Evolutionary conservation across 176 grass and related monocot genomes (phyloP), one percentile per base, ranked within the genome.

Genomic region (Musa schizocarpa): DNA sequence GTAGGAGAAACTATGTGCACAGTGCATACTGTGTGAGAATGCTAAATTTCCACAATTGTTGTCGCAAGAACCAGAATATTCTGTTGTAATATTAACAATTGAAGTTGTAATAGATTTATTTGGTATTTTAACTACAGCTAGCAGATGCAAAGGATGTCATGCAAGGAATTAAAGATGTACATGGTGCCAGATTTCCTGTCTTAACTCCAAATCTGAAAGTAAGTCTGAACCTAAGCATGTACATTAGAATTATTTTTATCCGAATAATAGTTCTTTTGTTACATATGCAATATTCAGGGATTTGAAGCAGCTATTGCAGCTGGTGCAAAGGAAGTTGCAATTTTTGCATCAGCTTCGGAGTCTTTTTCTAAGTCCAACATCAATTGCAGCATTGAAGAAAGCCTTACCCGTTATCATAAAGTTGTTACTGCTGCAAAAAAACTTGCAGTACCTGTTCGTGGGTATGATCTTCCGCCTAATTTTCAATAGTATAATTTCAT

Each of bases 261-360:
- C 50, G 14, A 48, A 9, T 53, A 71, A 56, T 54, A 13, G 10
- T 9, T 76, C 3, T 17, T 62, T 54, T 0, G 65, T 74, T 74
- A 56, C 17, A 59, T 21, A 69, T 71, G 76, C 67, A 43, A 26
- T 81, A 27, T 81, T 85, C 80, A 93, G 94, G 94, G 94, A 51
- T 91, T 97, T 83, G 78, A 97, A n/a, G 87, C 88, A 79, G 93
- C 93, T 29, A 65, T 90, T 74, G 87, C 87, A 66, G 89, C 90
- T 76, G 87, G 93, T 62, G 90, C 90, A 63, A 97, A 88, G 76
- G 93, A 97, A 87, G 81, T 97, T 54, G 90, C 89, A 76, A 68
- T 97, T 62, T 97, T 97, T 83, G 93, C 86, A 26, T 97, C 90
- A 70, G 93, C 93, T 79, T 97, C 93, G 17, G 93, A 97, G 84